A percentile compares a stretch with the other conserved stretches of the same genome.
Evolutionary conservation across 1,284 basidiomycete species (phyloP).

Genomic region (Cerrena zonata): DNA sequence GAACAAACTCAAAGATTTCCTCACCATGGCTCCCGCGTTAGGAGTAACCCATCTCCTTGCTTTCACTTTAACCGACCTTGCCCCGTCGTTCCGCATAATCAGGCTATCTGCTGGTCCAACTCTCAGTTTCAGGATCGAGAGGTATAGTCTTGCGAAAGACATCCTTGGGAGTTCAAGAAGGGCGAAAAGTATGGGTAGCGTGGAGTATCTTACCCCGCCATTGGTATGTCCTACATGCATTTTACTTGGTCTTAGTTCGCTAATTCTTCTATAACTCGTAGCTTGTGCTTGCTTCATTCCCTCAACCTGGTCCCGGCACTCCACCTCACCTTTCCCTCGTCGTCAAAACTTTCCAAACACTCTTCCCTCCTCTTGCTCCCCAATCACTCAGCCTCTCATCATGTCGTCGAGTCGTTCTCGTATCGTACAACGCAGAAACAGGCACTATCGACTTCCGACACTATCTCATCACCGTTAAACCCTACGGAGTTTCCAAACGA

Average conservation of each 20-base stretch:
- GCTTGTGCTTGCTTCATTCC: slow-evolving; percentile 75
- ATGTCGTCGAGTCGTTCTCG: slow-evolving; percentile 85
- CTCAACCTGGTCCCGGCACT: slow-evolving; percentile 62
- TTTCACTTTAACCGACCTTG: slow-evolving; percentile 81
- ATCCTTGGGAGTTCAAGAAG: slow-evolving; percentile 63
- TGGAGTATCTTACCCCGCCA: slow-evolving; percentile 83
- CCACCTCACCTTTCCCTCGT: slow-evolving; percentile 67
- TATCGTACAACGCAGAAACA: slow-evolving; percentile 85
- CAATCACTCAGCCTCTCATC: slow-evolving; percentile 74
- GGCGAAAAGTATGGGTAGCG: slow-evolving; percentile 64
- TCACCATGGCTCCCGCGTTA: slow-evolving; percentile 87
- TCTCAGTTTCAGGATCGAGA: slow-evolving; percentile 86
- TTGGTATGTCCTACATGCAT: slow-evolving; percentile 47
- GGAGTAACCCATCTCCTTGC: slow-evolving; percentile 91
- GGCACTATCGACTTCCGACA: slow-evolving; percentile 91
- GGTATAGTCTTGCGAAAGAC: slow-evolving; percentile 88
- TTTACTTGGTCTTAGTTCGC: not conserved
- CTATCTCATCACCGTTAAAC: slow-evolving; percentile 91
- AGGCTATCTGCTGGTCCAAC: slow-evolving; percentile 91
- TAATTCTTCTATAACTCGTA: slow-evolving; percentile 24
- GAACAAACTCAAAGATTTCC: slow-evolving; percentile 92
- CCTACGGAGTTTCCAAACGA: slow-evolving; percentile 87
- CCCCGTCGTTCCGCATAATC: slow-evolving; percentile 83
- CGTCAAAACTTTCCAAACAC: slow-evolving; percentile 84
- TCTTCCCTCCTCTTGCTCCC: slow-evolving; percentile 82